These are phyloP conservation scores for Suhomyces pyralidae DNA, from an alignment of 805 yeast genomes.

Conservation along the genomic window DNA sequence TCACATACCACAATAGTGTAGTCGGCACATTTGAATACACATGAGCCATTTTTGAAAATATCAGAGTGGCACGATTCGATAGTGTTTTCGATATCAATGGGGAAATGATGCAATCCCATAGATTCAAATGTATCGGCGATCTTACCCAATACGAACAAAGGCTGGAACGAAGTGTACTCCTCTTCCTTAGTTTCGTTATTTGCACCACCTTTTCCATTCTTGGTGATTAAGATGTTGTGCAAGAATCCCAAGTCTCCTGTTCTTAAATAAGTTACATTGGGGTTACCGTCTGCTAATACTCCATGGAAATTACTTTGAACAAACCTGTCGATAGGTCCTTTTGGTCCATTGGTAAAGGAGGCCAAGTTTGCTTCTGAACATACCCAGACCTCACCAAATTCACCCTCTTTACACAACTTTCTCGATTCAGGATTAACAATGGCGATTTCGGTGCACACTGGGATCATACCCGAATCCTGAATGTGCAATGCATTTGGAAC, in stretches of 20 bases:
- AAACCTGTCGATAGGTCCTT: constrained; percentile 51
- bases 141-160: constrained; percentile 79
- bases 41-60: constrained; percentile 58
- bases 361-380: constrained; percentile 79
- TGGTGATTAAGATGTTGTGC: constrained; percentile 59
- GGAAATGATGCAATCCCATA: constrained; percentile 88
- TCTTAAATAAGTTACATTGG: constrained; percentile 60
- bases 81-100: constrained; percentile 68
- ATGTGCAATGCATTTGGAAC: constrained; percentile 67
- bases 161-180: constrained; percentile 52
- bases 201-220: constrained; percentile 22
- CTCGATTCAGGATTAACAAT: constrained; percentile 93
- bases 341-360: constrained; percentile 55
- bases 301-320: constrained; percentile 55
- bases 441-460: constrained; percentile 89
- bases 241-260: constrained; percentile 95
- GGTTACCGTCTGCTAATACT: constrained; percentile 60
- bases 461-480: constrained; percentile 95
- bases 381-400: constrained; percentile 97
- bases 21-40: constrained; percentile 80
- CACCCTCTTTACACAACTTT: constrained; percentile 78
- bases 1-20: constrained; percentile 75
- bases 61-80: constrained; percentile 46
- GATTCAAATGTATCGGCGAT: constrained; percentile 87
- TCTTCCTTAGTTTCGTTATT: constrained; percentile 23